phyloP scores from a whole-genome alignment of 2,329 filamentous ascomycete species.

The Colletotrichum neosansevieriae region DNA sequence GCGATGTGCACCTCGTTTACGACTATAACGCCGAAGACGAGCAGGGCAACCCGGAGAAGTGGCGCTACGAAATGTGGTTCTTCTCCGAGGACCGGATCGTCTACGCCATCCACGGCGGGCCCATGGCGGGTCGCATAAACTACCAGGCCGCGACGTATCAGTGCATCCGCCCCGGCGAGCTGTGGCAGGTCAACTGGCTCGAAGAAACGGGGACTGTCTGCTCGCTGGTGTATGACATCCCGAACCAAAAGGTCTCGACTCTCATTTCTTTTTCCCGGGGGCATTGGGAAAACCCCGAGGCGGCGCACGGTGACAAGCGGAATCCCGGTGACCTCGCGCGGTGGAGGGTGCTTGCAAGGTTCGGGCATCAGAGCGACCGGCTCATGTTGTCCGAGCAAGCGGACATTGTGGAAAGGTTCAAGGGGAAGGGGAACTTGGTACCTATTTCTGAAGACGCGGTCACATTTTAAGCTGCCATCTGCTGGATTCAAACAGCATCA shows the following conservation, averaged over 20 bases:
- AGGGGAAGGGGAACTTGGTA: constrained; percentile 60
- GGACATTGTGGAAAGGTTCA: constrained; percentile 61
- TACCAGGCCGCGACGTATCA: constrained; percentile 67
- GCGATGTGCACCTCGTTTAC: constrained; percentile 67
- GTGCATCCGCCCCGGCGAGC: constrained; percentile 67
- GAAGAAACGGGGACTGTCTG: constrained; percentile 70
- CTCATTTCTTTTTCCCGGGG: constrained; percentile 66
- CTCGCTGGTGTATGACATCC: constrained; percentile 68
- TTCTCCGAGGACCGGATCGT: constrained; percentile 65
- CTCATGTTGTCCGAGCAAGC: constrained; percentile 67
- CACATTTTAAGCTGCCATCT: constrained; percentile 41
- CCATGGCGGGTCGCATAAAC: constrained; percentile 67
- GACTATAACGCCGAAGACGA: constrained; percentile 64
- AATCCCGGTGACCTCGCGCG: constrained; percentile 62
- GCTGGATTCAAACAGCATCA: too few species aligned
- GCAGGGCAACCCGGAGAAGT: constrained; percentile 65
- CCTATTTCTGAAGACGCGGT: constrained; percentile 54
- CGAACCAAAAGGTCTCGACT: constrained; percentile 60
- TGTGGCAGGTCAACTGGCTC: constrained; percentile 72
- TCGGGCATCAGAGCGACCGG: constrained; percentile 63
- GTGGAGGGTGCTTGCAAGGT: constrained; percentile 62
- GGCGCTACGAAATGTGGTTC: constrained; percentile 73
- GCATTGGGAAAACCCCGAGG: constrained; percentile 64
- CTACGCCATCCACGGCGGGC: constrained; percentile 70
- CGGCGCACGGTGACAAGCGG: constrained; percentile 68